Conservation (phyloP, 2,329 filamentous ascomycete genomes). For the Daldinia sp. region DNA sequence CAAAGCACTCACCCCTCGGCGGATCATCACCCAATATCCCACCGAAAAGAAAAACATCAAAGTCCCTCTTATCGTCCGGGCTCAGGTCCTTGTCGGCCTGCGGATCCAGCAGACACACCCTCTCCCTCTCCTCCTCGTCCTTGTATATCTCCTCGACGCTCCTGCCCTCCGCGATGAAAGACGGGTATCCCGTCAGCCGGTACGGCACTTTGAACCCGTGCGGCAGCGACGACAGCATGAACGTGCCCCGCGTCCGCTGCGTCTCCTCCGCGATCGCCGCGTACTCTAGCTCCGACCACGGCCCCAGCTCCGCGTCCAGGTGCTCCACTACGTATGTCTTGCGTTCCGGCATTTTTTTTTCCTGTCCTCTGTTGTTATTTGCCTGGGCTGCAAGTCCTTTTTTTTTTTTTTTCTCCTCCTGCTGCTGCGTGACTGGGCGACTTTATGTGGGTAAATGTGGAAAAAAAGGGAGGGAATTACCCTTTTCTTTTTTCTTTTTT, state of each 20-base stretch:
- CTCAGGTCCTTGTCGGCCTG: constrained; percentile 82
- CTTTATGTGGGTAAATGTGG: constrained; percentile 7
- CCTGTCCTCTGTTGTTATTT: no score
- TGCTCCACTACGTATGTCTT: constrained; percentile 97
- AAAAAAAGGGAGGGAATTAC: not conserved
- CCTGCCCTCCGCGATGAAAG: constrained; percentile 77
- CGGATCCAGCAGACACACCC: constrained; percentile 91
- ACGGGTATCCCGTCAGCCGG: constrained; percentile 65
- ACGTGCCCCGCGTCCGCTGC: constrained; percentile 71
- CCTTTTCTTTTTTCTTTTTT: not conserved
- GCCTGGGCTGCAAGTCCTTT: not conserved
- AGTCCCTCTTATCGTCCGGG: constrained; percentile 83
- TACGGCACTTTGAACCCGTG: constrained; percentile 73
- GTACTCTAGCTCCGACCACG: constrained; percentile 96
- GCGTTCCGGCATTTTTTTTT: constrained; percentile 45
- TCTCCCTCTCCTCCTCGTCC: constrained; percentile 54
- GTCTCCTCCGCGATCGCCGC: constrained; percentile 87
- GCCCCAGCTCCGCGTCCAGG: constrained; percentile 91
- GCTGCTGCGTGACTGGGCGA: not conserved
- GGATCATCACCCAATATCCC: constrained; percentile 95
- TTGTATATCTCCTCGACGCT: constrained; percentile 87
- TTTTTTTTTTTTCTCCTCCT: not conserved
- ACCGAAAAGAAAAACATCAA: constrained; percentile 94
- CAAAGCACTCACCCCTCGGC: constrained; percentile 76
- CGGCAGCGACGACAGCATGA: constrained; percentile 86